These are phyloP conservation scores for Pseudogymnoascus pannorum DNA, from an alignment of 2,329 filamentous ascomycete genomes.

Conservation along the genomic window DNA sequence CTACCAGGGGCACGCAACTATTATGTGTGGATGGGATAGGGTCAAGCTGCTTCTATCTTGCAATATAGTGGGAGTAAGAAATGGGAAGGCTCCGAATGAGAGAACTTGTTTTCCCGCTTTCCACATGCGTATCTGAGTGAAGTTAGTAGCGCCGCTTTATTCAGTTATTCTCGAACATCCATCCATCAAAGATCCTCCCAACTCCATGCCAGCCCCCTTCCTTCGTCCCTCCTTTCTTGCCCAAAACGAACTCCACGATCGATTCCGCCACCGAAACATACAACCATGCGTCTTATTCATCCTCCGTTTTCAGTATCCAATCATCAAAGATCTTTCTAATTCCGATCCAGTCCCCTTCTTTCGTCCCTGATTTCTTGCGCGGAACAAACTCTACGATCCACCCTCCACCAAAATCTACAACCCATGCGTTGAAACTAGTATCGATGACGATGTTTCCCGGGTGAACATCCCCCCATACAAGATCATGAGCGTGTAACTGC, in stretches of 20 bases:
- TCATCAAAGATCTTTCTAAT: constrained; percentile 14
- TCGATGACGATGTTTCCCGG: constrained; percentile 20
- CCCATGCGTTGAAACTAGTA: constrained; percentile 15
- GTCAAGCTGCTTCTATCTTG: not conserved
- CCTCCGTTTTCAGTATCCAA: not conserved
- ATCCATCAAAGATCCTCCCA: too few species aligned
- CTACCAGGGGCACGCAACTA: not conserved
- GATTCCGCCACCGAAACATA: too few species aligned
- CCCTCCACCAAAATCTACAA: constrained; percentile 21
- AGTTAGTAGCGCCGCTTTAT: not conserved
- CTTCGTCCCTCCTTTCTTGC: too few species aligned
- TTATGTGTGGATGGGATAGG: not conserved
- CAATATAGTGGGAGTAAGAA: not conserved
- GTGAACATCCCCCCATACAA: constrained; percentile 21
- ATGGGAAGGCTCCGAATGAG: not conserved
- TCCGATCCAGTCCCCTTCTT: constrained; percentile 16
- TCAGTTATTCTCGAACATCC: too few species aligned
- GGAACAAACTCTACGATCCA: constrained; percentile 17
- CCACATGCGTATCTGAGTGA: not conserved
- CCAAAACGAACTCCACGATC: too few species aligned
- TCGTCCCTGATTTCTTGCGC: constrained; percentile 15
- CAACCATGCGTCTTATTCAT: not conserved
- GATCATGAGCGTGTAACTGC: constrained; percentile 15
- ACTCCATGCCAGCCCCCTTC: too few species aligned
- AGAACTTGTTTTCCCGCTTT: not conserved